These are phyloP conservation scores for Calvatia gigantea DNA, from an alignment of 768 basidiomycete species.

Conservation along the genomic window DNA sequence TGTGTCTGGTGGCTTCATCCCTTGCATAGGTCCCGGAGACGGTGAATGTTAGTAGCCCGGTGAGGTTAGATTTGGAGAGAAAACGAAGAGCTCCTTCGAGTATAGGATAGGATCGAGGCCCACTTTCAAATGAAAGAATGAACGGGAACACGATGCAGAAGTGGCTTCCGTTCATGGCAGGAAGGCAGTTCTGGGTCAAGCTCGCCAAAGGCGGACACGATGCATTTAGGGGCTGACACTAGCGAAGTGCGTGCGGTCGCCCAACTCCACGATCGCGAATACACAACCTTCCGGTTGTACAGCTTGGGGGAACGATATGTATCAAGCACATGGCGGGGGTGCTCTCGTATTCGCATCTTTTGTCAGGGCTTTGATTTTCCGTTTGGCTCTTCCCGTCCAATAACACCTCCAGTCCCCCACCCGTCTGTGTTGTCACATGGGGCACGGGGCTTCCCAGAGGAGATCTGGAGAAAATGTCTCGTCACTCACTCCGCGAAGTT, in stretches of 20 bases:
- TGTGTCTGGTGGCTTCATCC: neutral
- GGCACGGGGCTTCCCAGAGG: too few relatives aligned
- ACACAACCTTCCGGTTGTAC: slow-evolving; percentile 18
- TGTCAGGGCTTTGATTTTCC: neutral
- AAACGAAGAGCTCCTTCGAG: slow-evolving; percentile 3
- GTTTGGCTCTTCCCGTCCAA: neutral
- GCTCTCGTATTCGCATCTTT: too few relatives aligned
- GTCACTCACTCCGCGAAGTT: too few relatives aligned
- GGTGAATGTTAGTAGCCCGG: slow-evolving; percentile 3
- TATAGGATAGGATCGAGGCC: neutral
- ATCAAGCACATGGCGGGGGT: neutral
- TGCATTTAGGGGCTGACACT: neutral
- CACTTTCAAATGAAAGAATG: slow-evolving; percentile 8
- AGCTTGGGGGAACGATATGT: neutral
- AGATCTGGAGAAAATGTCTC: too few relatives aligned
- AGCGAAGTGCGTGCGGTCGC: slow-evolving; percentile 11
- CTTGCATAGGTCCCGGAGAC: slow-evolving; percentile 1
- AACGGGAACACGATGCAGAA: slow-evolving; percentile 6
- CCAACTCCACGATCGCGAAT: slow-evolving; percentile 20
- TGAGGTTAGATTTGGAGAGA: neutral
- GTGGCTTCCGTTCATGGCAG: slow-evolving; percentile 12
- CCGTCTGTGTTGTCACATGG: too few relatives aligned
- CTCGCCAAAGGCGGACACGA: slow-evolving; percentile 4
- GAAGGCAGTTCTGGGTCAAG: neutral
- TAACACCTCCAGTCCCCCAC: too few relatives aligned